These are phyloP conservation scores for Stemphylium lycopersici DNA, from an alignment of 2,329 filamentous ascomycete species.

Conservation along the genomic window DNA sequence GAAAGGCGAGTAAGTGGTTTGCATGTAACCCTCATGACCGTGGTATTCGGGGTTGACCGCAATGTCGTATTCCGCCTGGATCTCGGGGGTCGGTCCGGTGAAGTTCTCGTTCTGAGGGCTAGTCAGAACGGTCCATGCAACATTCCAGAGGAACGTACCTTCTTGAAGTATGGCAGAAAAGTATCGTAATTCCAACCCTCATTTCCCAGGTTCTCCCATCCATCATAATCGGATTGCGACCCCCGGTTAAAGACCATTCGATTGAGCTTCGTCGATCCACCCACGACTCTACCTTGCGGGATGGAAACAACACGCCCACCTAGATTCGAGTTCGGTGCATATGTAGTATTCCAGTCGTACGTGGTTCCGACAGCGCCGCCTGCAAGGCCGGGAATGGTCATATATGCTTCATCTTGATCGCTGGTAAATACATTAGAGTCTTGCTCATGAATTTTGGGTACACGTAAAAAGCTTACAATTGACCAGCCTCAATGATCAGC, in stretches of 20 bases:
- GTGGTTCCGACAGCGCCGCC: constrained; percentile 31
- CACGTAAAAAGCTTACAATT: constrained; percentile 18
- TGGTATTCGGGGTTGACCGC: constrained; percentile 19
- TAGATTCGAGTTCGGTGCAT: constrained; percentile 17
- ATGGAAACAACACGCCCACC: constrained; percentile 20
- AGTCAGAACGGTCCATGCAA: constrained; percentile 3
- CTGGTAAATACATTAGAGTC: constrained; percentile 14
- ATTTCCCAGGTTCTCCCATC: constrained; percentile 34
- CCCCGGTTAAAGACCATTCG: constrained; percentile 43
- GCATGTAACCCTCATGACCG: constrained; percentile 24
- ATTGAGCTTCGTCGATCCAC: constrained; percentile 48
- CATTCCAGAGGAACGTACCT: constrained; percentile 11
- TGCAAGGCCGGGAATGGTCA: constrained; percentile 34
- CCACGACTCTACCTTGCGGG: constrained; percentile 28
- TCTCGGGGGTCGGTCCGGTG: constrained; percentile 22
- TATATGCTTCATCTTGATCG: constrained; percentile 28
- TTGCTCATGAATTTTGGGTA: not conserved
- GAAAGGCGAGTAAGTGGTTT: constrained; percentile 26
- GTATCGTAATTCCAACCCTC: constrained; percentile 35
- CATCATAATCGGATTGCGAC: constrained; percentile 39
- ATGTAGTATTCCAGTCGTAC: constrained; percentile 35
- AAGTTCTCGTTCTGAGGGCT: constrained; percentile 26
- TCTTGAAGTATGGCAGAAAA: constrained; percentile 36
- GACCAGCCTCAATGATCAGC: constrained; percentile 32
- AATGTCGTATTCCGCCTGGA: constrained; percentile 29